Percentiles rank a stretch among this genome's conserved stretches.
Evolutionary conservation across 1,139 yeast species (phyloP).

Genomic region (Eremothecium sinecaudum): DNA sequence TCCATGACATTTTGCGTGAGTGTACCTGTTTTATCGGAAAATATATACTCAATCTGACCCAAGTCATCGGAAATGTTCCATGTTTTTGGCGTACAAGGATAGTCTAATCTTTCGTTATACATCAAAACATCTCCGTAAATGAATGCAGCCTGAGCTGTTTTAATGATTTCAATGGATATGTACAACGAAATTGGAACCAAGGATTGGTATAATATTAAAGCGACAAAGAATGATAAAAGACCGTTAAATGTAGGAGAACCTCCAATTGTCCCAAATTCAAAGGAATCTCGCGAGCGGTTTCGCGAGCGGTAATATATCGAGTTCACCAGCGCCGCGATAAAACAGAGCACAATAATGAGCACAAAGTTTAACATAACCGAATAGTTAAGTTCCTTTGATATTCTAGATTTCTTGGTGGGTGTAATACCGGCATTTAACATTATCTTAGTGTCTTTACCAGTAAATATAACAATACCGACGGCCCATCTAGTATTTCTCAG

Average conservation of each 20-base stretch:
- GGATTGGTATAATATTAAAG: slow-evolving; percentile 79
- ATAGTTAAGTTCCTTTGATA: slow-evolving; percentile 72
- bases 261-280: slow-evolving; percentile 61
- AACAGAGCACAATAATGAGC: slow-evolving; percentile 66
- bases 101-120: slow-evolving; percentile 78
- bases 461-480: slow-evolving; percentile 77
- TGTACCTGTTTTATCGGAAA: slow-evolving; percentile 96
- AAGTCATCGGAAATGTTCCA: slow-evolving; percentile 97
- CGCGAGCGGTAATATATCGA: slow-evolving; percentile 57
- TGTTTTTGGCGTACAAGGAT: slow-evolving; percentile 91
- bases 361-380: slow-evolving; percentile 73
- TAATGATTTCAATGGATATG: slow-evolving; percentile 89
- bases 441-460: slow-evolving; percentile 86
- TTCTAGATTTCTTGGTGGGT: slow-evolving; percentile 79
- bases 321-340: slow-evolving; percentile 72
- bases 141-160: slow-evolving; percentile 88
- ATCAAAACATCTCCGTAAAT: slow-evolving; percentile 80
- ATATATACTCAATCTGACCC: slow-evolving; percentile 92
- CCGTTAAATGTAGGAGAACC: slow-evolving; percentile 68
- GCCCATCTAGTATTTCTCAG: slow-evolving; percentile 91
- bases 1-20: slow-evolving; percentile 96
- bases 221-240: slow-evolving; percentile 76
- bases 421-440: slow-evolving; percentile 90
- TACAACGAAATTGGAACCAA: slow-evolving; percentile 92
- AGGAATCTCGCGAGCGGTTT: slow-evolving; percentile 52